Evolutionary conservation across 257 asterid species (phyloP).

Genomic region (Capsicum baccatum): DNA sequence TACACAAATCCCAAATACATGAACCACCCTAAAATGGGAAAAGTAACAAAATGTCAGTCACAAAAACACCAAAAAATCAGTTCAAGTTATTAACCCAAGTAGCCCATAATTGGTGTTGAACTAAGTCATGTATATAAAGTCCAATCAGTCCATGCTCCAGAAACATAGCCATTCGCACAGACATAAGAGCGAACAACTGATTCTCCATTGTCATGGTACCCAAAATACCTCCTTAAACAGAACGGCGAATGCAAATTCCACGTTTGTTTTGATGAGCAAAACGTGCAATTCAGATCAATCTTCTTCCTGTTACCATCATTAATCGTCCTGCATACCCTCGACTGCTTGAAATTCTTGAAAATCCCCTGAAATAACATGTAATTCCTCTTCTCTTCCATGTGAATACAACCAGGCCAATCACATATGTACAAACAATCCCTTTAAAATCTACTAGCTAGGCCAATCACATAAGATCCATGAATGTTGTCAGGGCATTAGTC

Average conservation of each 20-base stretch:
- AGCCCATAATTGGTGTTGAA: neutral
- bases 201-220: constrained; percentile 90
- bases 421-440: constrained; percentile 82
- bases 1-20: neutral
- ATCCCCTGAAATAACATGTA: constrained; percentile 88
- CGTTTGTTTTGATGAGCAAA: constrained; percentile 62
- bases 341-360: constrained; percentile 86
- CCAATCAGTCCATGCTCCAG: constrained; percentile 99
- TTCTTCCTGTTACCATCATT: constrained; percentile 71
- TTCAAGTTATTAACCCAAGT: neutral
- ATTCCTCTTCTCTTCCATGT: constrained; percentile 83
- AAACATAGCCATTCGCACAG: constrained; percentile 91
- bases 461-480: no score
- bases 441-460: constrained; percentile 66
- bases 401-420: constrained; percentile 94
- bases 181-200: constrained; percentile 89
- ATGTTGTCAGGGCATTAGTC: no score
- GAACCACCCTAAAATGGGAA: constrained; percentile 4
- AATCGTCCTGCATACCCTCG: constrained; percentile 94
- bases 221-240: constrained; percentile 83
- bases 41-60: constrained; percentile 17
- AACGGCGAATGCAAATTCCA: constrained; percentile 93
- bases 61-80: constrained; percentile 15
- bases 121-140: constrained; percentile 65
- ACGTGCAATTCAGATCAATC: constrained; percentile 69